Evolutionary conservation across 202 grass and related monocot species (phyloP), one percentile per base, ranked within the genome.

Genomic region (Elaeis oleifera): DNA sequence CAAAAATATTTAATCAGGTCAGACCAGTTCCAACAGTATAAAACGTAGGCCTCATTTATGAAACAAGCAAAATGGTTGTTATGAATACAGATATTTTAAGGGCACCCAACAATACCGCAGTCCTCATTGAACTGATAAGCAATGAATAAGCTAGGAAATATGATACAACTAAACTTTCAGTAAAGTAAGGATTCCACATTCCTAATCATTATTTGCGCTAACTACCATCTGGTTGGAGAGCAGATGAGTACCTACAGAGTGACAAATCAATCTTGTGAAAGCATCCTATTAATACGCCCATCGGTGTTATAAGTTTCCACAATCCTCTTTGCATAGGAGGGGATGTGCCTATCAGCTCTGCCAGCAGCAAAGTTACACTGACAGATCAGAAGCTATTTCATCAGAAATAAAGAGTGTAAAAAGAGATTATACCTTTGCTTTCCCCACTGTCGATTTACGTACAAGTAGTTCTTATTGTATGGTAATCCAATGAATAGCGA

Each of bases 401-500:
- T 13, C 6, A 15, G 55, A 6, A 18, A 16, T 27, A 54, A 69
- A 36, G 4, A 20, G 16, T 13, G 25, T 16, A 28, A 19, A 23
- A 49, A 28, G 6, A 49, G 19, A 26, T 52, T 28, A 53, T 89
- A 89, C 86, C 81, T 90, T 58, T 79, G 36, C 50, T 77, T 85
- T 16, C 86, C 90, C 90, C 90, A 95, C 59, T 65, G 61, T 13
- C 90, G 83, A 51, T 79, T 75, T 60, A 90, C 86, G 56, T 95
- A 76, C 24, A 96, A 79, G 71, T 88, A 96, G 51, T 90, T 96
- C 76, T 75, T 74, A 90, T 83, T 6, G 91, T 96, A 63, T 96
- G 91, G 24, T 96, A 96, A 62, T 96, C 91, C 49, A 90, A 71
- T 24, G 91, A 96, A 74, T 96, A 96, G 19, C 91, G 91, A 50